Evolutionary conservation across 1,284 basidiomycete species (phyloP).

Genomic region (Heimioporus retisporus): DNA sequence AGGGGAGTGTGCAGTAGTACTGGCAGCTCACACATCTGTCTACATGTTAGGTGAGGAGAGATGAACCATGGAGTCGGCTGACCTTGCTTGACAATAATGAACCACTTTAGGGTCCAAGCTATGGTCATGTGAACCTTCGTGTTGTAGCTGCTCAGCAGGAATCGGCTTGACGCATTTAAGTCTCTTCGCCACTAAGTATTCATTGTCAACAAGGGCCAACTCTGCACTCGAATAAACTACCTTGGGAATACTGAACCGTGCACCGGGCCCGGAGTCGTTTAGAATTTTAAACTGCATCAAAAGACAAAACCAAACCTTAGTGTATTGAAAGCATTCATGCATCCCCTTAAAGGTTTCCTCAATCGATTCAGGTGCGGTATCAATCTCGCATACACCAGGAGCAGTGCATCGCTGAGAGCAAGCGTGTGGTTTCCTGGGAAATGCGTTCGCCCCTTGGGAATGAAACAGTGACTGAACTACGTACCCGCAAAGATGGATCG

Average conservation of each 20-base stretch:
- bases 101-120: slow-evolving; percentile 49
- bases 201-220: background rate
- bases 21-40: slow-evolving; percentile 62
- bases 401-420: slow-evolving; percentile 56
- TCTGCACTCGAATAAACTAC: slow-evolving; percentile 14
- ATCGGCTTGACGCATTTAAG: slow-evolving; percentile 59
- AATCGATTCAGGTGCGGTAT: slow-evolving; percentile 62
- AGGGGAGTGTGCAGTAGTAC: slow-evolving; percentile 65
- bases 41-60: slow-evolving; percentile 4
- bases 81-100: slow-evolving; percentile 63
- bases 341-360: slow-evolving; percentile 62
- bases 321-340: slow-evolving; percentile 58
- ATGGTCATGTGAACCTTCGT: slow-evolving; percentile 60
- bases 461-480: slow-evolving; percentile 40
- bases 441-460: background rate
- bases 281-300: background rate
- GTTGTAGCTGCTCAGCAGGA: slow-evolving; percentile 50
- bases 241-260: slow-evolving; percentile 34
- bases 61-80: slow-evolving; percentile 14
- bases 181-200: slow-evolving; percentile 54
- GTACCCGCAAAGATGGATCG: slow-evolving; percentile 68
- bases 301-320: slow-evolving; percentile 45
- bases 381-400: slow-evolving; percentile 63
- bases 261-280: background rate
- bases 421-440: slow-evolving; percentile 52